Percentiles rank a stretch among this genome's conserved stretches.
Evolutionary conservation across 768 basidiomycete species (phyloP).

Genomic region (Boletus tylopilopsis): DNA sequence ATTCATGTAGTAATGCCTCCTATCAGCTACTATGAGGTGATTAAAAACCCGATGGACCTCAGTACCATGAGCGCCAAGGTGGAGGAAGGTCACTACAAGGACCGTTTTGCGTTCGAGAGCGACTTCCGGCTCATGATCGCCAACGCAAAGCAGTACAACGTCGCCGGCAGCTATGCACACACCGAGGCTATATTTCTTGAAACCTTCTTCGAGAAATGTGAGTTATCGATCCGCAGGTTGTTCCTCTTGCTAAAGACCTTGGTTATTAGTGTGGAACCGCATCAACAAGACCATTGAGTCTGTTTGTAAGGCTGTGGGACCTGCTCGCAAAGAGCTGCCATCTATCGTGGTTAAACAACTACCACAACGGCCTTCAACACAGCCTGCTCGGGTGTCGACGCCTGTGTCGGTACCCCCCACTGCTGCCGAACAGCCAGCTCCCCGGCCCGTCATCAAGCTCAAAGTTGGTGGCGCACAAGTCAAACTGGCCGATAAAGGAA

Average conservation of each 20-base stretch:
- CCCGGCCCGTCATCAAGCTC: constrained; percentile 63
- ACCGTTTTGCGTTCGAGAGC: constrained; percentile 75
- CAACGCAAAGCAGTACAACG: constrained; percentile 88
- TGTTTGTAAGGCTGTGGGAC: constrained; percentile 43
- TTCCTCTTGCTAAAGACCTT: constrained; percentile 6
- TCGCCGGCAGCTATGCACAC: constrained; percentile 63
- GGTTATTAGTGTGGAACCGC: constrained; percentile 71
- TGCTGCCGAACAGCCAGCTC: constrained; percentile 31
- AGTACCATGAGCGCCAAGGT: constrained; percentile 85
- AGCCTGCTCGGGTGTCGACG: constrained; percentile 5
- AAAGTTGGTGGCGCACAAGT: constrained; percentile 49
- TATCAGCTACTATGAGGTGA: constrained; percentile 80
- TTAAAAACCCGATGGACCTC: constrained; percentile 94
- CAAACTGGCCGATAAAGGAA: constrained; percentile 32
- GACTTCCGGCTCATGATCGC: constrained; percentile 87
- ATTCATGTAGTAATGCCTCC: not conserved
- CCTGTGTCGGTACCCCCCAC: constrained; percentile 15
- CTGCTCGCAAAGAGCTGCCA: constrained; percentile 23
- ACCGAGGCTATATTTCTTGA: constrained; percentile 76
- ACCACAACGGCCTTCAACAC: constrained; percentile 17
- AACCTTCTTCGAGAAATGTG: constrained; percentile 82
- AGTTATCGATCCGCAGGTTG: constrained; percentile 27
- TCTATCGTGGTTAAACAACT: constrained; percentile 23
- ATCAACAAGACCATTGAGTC: constrained; percentile 82
- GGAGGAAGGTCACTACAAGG: constrained; percentile 79